Evolutionary conservation across 306 rosid genomes (phyloP), one percentile per base, ranked within the genome.

Genomic region (Alnus rubra): DNA sequence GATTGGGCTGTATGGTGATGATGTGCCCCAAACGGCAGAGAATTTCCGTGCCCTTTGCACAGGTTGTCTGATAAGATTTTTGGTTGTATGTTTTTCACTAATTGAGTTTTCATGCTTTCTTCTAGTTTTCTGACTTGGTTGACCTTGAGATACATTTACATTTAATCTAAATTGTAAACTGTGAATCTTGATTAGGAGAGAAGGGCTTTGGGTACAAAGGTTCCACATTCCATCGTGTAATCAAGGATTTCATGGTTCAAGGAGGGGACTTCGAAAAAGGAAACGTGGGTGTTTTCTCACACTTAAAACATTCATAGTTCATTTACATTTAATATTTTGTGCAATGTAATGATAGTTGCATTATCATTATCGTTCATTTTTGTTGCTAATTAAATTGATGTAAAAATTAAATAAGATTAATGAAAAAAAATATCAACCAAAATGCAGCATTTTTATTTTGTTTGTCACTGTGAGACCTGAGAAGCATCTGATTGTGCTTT

Each of bases 201-300:
- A 95, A 95, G 79, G 98, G 99, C 56, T 95, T 93, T 82, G 99
- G 99, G 62, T 95, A 76, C 86, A 93, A 90, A 85, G 89, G 87
- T 18, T 92, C 98, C 28, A 37, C 91, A 2, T 90, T 93, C 78
- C 98, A 95, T 75, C 99, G 97, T 11, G 97, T 95, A 37, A 95
- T 95, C 84, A 91, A 84, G 92, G 98, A 95, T 73, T 95, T 95
- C 91, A 95, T 95, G 99, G 93, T 95, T 85, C 99, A 95, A 86
- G 99, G 97, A 39, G 99, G 99, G 15, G 97, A 93, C 76, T 95
- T 95, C 52, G 98, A 91, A 56, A 95, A 95, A 64, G 97, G 97
- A 79, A 95, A 95, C 88, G 98, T 91, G 80, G 35, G 96, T 83
- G 55, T 53, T 73, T n/a, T 80, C 63, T 30, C 62, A 13, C 47